Evolutionary conservation across 2,329 filamentous ascomycete species (phyloP), one percentile per base, ranked within the genome.

Genomic region (Calonectria honghensis): DNA sequence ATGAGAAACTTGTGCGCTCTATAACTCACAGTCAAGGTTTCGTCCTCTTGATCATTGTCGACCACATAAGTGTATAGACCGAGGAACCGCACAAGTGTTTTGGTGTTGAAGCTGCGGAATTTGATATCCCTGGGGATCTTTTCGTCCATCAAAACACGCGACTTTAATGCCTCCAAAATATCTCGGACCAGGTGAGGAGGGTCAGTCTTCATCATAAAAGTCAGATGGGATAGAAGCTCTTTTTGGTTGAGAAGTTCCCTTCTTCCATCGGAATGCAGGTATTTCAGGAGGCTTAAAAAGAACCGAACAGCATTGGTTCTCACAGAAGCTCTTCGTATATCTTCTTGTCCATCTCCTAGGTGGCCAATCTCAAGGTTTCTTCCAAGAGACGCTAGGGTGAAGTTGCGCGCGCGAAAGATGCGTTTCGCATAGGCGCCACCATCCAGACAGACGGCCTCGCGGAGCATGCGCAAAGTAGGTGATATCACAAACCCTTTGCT

Each of bases 401-500:
- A 93, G 79, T 95, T 93, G 78, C 95, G 91, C 39, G 93, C 93
- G 68, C 94, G 90, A 83, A 98, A 97, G 41, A 98, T 89, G 59
- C 93, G 90, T 78, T 92, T 93, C 35, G 96, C 95, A 70, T 96
- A 89, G 52, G 92, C 91, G 18, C 97, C 97, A 20, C 96, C 96
- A 84, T 98, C 96, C 77, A 98, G 94, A 70, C 90, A 92, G 20
- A 95, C 91, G n/a, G 96, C 90, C 85, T 99, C 96, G 67, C 93
- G 94, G 74, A 99, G 89, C 67, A 99, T 87, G 72, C 96, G 93
- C 73, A 99, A 87, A 31, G 94, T 96, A 0, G 97, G 96, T 3
- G 95, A 97, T 75, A 98, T 96, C 73, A 98, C 88, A 84, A 95
- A 95, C 50, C 96, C 95, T 82, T 97, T 98, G 63, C 92, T 90